Percentiles rank a stretch among this genome's conserved stretches.
Evolutionary conservation across 371 early-diverging fungal genomes (phyloP).

Genomic region (Sporodiniella umbellata): DNA sequence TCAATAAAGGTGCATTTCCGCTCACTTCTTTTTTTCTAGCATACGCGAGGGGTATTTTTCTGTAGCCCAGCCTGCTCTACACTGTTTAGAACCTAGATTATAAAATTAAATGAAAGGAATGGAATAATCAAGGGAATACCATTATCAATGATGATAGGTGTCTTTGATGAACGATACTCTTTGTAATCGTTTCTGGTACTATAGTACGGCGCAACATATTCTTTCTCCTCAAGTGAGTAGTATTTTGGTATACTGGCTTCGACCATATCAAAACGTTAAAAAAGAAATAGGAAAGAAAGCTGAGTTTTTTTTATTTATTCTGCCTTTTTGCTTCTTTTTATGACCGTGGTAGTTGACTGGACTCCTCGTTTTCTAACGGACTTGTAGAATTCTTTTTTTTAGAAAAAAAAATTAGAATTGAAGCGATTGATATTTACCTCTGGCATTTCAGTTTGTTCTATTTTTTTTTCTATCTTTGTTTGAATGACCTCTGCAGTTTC

Average conservation of each 20-base stretch:
- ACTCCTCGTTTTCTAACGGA: too few species aligned
- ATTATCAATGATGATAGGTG: constrained; percentile 69
- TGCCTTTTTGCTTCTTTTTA: not conserved
- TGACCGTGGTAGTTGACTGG: too few species aligned
- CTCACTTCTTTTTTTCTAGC: not conserved
- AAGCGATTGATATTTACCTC: too few species aligned
- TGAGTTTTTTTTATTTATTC: not conserved
- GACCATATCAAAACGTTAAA: constrained; percentile 11
- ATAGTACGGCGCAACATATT: constrained; percentile 21
- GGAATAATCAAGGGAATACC: constrained; percentile 24
- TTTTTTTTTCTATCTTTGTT: too few species aligned
- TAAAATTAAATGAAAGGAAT: not conserved
- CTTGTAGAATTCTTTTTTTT: too few species aligned
- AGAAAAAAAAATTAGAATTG: too few species aligned
- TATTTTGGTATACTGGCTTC: constrained; percentile 25
- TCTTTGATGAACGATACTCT: constrained; percentile 20
- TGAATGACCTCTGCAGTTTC: too few species aligned
- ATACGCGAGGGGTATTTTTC: constrained; percentile 62
- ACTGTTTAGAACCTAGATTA: constrained; percentile 66
- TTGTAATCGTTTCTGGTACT: constrained; percentile 18
- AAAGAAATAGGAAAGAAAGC: not conserved
- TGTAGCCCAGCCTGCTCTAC: constrained; percentile 82
- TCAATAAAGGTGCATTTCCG: not conserved
- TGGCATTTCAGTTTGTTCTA: too few species aligned
- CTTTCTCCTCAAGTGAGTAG: constrained; percentile 30